Evolutionary conservation across 2,329 filamentous ascomycete genomes (phyloP).

Genomic region (Teratosphaeria nubilosa): DNA sequence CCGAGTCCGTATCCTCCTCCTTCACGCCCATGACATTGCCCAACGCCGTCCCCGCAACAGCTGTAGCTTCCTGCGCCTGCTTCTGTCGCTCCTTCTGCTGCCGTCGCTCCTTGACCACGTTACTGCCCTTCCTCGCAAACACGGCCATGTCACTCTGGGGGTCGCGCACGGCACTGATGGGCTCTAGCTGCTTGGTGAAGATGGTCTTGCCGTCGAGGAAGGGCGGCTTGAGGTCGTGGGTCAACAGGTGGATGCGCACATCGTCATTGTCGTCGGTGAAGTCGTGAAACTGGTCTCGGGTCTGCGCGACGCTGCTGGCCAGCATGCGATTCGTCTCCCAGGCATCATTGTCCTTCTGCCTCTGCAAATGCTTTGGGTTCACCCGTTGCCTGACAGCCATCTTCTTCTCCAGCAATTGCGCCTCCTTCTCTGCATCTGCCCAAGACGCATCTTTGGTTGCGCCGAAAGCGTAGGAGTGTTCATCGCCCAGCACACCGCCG

Average conservation of each 20-base stretch:
- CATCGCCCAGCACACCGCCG: slow-evolving; percentile 71
- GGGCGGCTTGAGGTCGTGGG: slow-evolving; percentile 87
- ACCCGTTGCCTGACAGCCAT: slow-evolving; percentile 32
- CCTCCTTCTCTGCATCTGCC: slow-evolving; percentile 66
- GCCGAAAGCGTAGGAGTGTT: slow-evolving; percentile 85
- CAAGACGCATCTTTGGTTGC: slow-evolving; percentile 56
- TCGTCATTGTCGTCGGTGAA: slow-evolving; percentile 80
- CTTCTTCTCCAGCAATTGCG: slow-evolving; percentile 70
- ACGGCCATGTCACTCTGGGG: slow-evolving; percentile 98
- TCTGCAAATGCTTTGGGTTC: slow-evolving; percentile 67
- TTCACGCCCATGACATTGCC: slow-evolving; percentile 95
- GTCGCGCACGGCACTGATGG: slow-evolving; percentile 84
- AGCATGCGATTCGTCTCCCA: slow-evolving; percentile 99
- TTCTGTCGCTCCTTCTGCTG: slow-evolving; percentile 89
- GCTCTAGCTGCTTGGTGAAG: slow-evolving; percentile 95
- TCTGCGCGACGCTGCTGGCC: slow-evolving; percentile 86
- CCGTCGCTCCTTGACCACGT: slow-evolving; percentile 79
- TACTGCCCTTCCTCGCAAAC: slow-evolving; percentile 89
- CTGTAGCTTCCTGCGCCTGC: slow-evolving; percentile 91
- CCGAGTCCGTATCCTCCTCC: slow-evolving; percentile 81
- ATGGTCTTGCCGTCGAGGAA: slow-evolving; percentile 92
- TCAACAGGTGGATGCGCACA: slow-evolving; percentile 77
- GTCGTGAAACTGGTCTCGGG: slow-evolving; percentile 64
- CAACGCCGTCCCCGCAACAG: slow-evolving; percentile 78
- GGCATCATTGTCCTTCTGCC: slow-evolving; percentile 88